These are phyloP conservation scores for Neodidymelliopsis sp. DNA, from an alignment of 2,329 filamentous ascomycete species.

Conservation along the genomic window DNA sequence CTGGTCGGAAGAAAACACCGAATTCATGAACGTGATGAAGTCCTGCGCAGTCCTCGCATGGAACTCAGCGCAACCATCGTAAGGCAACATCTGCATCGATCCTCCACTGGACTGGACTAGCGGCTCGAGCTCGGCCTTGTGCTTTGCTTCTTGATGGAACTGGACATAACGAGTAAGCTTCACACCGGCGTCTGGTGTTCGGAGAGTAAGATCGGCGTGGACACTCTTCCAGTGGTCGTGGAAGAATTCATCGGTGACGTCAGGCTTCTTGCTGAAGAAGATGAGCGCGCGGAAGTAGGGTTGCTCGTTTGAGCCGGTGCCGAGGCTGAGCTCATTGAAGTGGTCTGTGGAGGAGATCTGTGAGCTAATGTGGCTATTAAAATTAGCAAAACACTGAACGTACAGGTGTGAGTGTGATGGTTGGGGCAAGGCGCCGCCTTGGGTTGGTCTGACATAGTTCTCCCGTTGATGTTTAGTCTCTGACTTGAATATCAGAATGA, in stretches of 20 bases:
- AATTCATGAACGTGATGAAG: constrained; percentile 2
- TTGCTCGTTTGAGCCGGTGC: background rate
- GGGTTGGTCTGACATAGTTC: background rate
- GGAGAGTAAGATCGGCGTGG: constrained; percentile 21
- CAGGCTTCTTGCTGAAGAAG: constrained; percentile 10
- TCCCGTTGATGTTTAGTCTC: background rate
- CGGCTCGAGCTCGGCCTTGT: background rate
- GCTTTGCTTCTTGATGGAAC: constrained; percentile 17
- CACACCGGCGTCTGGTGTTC: constrained; percentile 1
- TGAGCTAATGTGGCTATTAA: background rate
- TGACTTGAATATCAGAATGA: too few relatives aligned
- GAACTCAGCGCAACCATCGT: constrained; percentile 23
- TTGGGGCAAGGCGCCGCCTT: background rate
- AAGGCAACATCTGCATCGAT: constrained; percentile 4
- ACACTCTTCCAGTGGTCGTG: constrained; percentile 21
- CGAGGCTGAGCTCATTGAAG: background rate
- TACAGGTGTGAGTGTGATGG: background rate
- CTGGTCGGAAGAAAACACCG: background rate
- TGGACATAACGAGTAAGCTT: constrained; percentile 18
- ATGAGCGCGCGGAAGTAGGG: constrained; percentile 7
- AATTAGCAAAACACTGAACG: background rate
- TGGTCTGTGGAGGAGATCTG: background rate
- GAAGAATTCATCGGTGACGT: constrained; percentile 14
- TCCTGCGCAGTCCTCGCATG: constrained; percentile 11
- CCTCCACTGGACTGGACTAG: constrained; percentile 3